Evolutionary conservation across 306 rosid species (phyloP), one percentile per base, ranked within the genome.

Genomic region (Mimosa pudica): DNA sequence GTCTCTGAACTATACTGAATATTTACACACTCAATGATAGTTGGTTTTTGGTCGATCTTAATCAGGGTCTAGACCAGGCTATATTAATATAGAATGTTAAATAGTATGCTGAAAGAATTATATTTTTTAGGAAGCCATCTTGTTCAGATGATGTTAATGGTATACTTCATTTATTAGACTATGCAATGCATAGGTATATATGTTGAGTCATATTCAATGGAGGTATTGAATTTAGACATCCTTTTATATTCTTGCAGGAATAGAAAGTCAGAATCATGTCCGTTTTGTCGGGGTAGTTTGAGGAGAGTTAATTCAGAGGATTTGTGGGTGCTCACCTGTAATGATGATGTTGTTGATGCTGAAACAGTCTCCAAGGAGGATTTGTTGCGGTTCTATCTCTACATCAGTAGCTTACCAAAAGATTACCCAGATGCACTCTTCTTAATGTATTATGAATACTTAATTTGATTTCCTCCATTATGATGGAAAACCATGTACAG

Each of bases 271-370:
- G 90, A 90, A 83, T 93, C 98, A 4, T 95, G 99, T 78, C 99
- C 99, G 0, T 95, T 95, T 83, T 95, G 98, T 71, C 98, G 98
- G 0, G 98, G 98, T 24, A 90, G 89, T 83, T 79, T 95, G 69
- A 92, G 93, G 92, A 89, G 99, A 84, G 99, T 95, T 48, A 91
- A 91, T 79, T 95, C 98, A 0, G 93, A 95, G 77, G 99, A 95
- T 86, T 86, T 95, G 41, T 95, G 99, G 99, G 99, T 95, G 69
- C 90, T 95, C 49, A 93, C 99, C 1, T 84, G 98, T 44, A 81
- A 87, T 45, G 96, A 95, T 13, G 99, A 95, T 35, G 97, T 95
- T 70, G 97, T 95, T 13, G 99, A 95, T 77, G 66, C 91, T 4
- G 97, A 93, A 87, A 93, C 96, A 7, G 94, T 90, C 70, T 88